These are phyloP conservation scores for Agrocybe praecox DNA, from an alignment of 768 basidiomycete genomes.

Conservation along the genomic window DNA sequence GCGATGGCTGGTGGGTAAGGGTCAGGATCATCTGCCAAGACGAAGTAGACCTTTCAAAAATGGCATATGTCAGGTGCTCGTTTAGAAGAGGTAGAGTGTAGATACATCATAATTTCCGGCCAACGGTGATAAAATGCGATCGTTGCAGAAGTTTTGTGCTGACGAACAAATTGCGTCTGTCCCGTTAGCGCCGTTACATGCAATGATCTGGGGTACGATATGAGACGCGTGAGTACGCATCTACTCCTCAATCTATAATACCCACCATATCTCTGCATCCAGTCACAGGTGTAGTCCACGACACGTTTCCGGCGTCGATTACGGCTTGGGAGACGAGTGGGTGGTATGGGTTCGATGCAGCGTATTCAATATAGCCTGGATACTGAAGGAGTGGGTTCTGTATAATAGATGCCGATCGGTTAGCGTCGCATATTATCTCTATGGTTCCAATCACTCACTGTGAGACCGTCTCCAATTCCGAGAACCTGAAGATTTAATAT, in stretches of 20 bases:
- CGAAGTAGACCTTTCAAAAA: slow-evolving; percentile 42
- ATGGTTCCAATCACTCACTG: slow-evolving; percentile 35
- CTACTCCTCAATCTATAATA: too few species aligned
- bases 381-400: slow-evolving; percentile 44
- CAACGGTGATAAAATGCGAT: slow-evolving; percentile 53
- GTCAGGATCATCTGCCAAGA: slow-evolving; percentile 42
- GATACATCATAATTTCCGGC: slow-evolving; percentile 55
- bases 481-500: slow-evolving; percentile 59
- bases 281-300: slow-evolving; percentile 37
- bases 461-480: slow-evolving; percentile 64
- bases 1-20: slow-evolving; percentile 50
- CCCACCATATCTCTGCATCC: slow-evolving; percentile 55
- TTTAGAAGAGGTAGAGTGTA: background rate
- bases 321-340: slow-evolving; percentile 46
- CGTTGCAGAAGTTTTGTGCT: slow-evolving; percentile 63
- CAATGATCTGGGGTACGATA: slow-evolving; percentile 43
- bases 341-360: slow-evolving; percentile 58
- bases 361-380: slow-evolving; percentile 58
- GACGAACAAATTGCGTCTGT: slow-evolving; percentile 50
- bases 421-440: too few species aligned
- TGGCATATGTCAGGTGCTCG: background rate
- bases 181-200: slow-evolving; percentile 42
- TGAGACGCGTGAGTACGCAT: too few species aligned
- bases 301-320: slow-evolving; percentile 41
- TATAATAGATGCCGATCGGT: too few species aligned